Base-by-base conservation (phyloP, 164 flowering plant species). In the Sedum album region DNA sequence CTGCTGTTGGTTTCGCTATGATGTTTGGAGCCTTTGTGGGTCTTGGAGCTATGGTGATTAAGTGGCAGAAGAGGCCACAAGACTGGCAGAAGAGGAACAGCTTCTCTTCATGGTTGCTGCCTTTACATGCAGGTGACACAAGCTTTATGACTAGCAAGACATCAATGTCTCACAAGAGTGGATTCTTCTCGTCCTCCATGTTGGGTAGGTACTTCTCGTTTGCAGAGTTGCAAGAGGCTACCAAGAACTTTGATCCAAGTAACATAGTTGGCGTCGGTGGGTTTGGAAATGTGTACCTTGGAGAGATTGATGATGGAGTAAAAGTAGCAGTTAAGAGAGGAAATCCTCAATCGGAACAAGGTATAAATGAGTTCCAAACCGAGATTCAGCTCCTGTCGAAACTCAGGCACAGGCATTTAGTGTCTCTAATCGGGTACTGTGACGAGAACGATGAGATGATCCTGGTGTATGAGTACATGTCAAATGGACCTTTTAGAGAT, bases 361-460 rank as follows among this genome's bases (percentile, higher is more conserved):
- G 97, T 44, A 84, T 86, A 17, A 90, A 86, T 1, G 97, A 91
- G 69, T 91, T 91, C 81, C 87, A 84, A 30, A 77, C 91, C 11
- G 97, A 91, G 70, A 87, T 91, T 51, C 76, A 84, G 0, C 76
- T 88, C 33, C 41, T 91, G 71, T 87, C 97, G 23, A 84, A 77
- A 69, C 87, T 91, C 26, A 86, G 88, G 25, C 91, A 86, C 70
- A 80, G 77, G 41, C 91, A 86, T 74, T 87, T 86, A 49, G 91
- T 86, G 63, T 84, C 93, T 2, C 84, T 91, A 20, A 81, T 91
- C 68, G 97, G 94, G 13, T 87, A 81, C 65, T 91, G 94, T 60
- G 88, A 88, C 65, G 92, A 91, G 68, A 81, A 87, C 72, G 80
- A 88, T 7, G 94, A 91, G 72, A 91, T 88, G 97, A 83, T 91